Base-by-base conservation (phyloP, 108 stramenopile genomes). In the Skeletonema potamos region DNA sequence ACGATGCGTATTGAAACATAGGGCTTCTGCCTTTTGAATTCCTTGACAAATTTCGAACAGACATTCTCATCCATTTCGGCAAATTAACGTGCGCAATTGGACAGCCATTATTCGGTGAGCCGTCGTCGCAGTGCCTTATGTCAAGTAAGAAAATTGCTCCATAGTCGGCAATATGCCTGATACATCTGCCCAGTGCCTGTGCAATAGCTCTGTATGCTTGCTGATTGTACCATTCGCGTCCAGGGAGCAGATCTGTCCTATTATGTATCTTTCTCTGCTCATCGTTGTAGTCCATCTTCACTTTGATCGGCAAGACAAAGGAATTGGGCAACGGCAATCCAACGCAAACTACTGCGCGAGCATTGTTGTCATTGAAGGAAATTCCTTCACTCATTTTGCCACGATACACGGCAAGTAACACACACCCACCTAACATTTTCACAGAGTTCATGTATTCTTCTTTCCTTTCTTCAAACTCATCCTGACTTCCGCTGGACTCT, bases 151-250 rank as follows among this genome's bases (percentile, higher is more conserved):
- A 72, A 9, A 97, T 82, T 12, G 92, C 84, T 15, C 97, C 97
- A 77, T 88, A 96, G 64, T 97, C 97, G 24, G 82, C 86, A 51
- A 78, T 76, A 73, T 97, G 97, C 32, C 96, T 87, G 57, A 96
- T 93, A 66, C 92, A 93, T 24, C 92, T 82, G 1, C 94, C 94
- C 0, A 95, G 71, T 1, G 95, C 97, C 79, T 97, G 97, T 51
- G 92, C 92, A 33, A 96, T 79, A 1, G 95, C 97, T 9, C 94
- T 87, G 57, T 88, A 94, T 6, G 97, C 97, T 74, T 97, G 94
- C 63, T 94, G 93, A 4, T 74, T n/a, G 72, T 97, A 97, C 94
- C 94, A 97, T 30, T 92, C 88, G 1, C 43, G 10, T 0, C 96
- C 96, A 8, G 88, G 87, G 4, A 95, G 80, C 30, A 95, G 65